A percentile compares a stretch with the other conserved stretches of the same genome.
Evolutionary conservation across 164 flowering plant genomes (phyloP).

Genomic region (Chloranthus sessilifolius): DNA sequence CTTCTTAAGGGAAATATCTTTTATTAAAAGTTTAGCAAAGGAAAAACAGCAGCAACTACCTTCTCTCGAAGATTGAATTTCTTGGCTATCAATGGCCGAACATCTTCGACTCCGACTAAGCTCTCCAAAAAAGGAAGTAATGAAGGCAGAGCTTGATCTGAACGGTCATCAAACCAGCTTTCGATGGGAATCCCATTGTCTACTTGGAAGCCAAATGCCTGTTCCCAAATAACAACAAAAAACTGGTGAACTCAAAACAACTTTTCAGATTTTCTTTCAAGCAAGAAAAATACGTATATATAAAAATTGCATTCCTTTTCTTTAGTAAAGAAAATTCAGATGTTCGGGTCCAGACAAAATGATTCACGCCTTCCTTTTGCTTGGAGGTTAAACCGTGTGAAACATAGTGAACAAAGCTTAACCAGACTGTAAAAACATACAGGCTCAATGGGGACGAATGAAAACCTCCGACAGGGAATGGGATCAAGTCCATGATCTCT

Average conservation of each 20-base stretch:
- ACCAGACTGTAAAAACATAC: too few species aligned
- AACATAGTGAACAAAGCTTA: too few species aligned
- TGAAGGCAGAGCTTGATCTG: conserved; percentile 61
- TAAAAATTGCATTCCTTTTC: too few species aligned
- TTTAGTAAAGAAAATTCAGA: too few species aligned
- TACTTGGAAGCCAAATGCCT: conserved; percentile 99
- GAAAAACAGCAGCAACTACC: conserved; percentile 70
- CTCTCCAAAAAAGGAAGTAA: conserved; percentile 90
- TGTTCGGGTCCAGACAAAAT: too few species aligned
- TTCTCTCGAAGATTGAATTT: conserved; percentile 75
- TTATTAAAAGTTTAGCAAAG: conserved; percentile 25
- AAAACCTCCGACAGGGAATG: too few species aligned
- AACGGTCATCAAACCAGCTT: conserved; percentile 95
- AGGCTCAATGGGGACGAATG: too few species aligned
- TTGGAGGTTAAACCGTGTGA: too few species aligned
- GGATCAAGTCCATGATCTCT: too few species aligned
- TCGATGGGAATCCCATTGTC: conserved; percentile 97
- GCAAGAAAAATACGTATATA: background rate
- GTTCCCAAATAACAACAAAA: background rate
- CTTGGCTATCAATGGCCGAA: conserved; percentile 77
- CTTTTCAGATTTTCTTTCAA: background rate
- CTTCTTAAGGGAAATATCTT: conserved; percentile 37
- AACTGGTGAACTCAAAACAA: background rate
- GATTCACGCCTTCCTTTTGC: too few species aligned
- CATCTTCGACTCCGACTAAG: conserved; percentile 83